These are phyloP conservation scores for Yarrowia keelungensis DNA, from an alignment of 805 yeast species.

Conservation along the genomic window DNA sequence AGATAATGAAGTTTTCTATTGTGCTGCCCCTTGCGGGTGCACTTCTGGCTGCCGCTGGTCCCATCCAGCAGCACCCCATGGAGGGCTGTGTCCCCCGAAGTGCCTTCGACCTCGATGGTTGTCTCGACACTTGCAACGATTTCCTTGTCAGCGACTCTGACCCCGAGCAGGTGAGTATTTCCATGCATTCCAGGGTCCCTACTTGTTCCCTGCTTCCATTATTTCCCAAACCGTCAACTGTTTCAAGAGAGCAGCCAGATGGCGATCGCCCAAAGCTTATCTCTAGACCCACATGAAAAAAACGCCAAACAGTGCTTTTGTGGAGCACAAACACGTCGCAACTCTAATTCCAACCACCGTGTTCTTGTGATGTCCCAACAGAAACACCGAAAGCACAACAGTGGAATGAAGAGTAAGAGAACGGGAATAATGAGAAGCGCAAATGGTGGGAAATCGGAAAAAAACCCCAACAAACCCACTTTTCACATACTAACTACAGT, in stretches of 20 bases:
- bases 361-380: background rate
- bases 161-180: conserved; percentile 34
- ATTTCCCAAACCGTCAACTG: background rate
- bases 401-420: background rate
- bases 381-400: background rate
- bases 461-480: too few species aligned
- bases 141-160: conserved; percentile 17
- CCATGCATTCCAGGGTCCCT: too few species aligned
- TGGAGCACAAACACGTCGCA: background rate
- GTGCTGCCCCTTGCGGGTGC: conserved; percentile 31
- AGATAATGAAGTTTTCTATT: conserved; percentile 23
- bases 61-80: conserved; percentile 24
- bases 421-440: too few species aligned
- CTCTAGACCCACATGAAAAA: too few species aligned
- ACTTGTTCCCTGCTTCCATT: too few species aligned
- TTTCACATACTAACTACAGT: conserved; percentile 17
- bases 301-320: background rate
- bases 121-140: conserved; percentile 29
- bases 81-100: conserved; percentile 31
- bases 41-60: conserved; percentile 26
- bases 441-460: too few species aligned
- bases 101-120: background rate
- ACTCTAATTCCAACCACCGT: conserved; percentile 1
- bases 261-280: conserved; percentile 1
- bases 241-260: background rate